A percentile compares a stretch with the other conserved stretches of the same genome.
phyloP scores from a whole-genome alignment of 495 filamentous ascomycete genomes.

The Tuber melanosporum region DNA sequence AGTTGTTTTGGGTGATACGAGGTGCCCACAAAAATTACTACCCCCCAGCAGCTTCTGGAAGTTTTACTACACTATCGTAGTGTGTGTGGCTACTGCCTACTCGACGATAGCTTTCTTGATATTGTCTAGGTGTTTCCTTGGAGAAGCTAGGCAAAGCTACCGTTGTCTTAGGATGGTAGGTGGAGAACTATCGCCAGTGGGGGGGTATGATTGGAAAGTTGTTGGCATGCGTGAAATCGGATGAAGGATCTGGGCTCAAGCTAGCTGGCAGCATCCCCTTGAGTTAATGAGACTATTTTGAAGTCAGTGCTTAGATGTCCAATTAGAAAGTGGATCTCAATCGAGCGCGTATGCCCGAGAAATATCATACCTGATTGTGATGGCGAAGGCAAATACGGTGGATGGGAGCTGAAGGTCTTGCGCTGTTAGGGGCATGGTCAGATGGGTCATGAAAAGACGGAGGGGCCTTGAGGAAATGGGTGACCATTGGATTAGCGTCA shows the following conservation, averaged over 20 bases:
- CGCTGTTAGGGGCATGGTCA: background rate
- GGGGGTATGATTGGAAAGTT: background rate
- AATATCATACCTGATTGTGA: background rate
- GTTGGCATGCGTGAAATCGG: background rate
- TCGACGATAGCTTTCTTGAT: background rate
- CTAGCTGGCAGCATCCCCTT: background rate
- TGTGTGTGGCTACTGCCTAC: background rate
- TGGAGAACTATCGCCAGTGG: background rate
- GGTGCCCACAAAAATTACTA: background rate
- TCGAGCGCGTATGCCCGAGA: background rate
- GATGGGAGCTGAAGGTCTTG: background rate
- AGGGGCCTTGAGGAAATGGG: background rate
- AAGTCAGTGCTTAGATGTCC: background rate
- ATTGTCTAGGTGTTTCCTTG: background rate
- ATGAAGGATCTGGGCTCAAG: background rate
- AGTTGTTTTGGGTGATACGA: conserved; percentile 9
- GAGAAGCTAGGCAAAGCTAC: background rate
- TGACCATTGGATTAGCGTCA: background rate
- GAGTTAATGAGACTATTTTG: background rate
- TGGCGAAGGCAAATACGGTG: background rate
- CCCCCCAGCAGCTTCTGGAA: conserved; percentile 30
- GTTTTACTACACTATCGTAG: conserved; percentile 16
- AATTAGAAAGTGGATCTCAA: background rate
- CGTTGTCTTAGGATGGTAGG: background rate
- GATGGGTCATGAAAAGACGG: background rate